Evolutionary conservation across 208 protist genomes (phyloP), one percentile per base, ranked within the genome.

Genomic region (Acanthamoeba sp.): DNA sequence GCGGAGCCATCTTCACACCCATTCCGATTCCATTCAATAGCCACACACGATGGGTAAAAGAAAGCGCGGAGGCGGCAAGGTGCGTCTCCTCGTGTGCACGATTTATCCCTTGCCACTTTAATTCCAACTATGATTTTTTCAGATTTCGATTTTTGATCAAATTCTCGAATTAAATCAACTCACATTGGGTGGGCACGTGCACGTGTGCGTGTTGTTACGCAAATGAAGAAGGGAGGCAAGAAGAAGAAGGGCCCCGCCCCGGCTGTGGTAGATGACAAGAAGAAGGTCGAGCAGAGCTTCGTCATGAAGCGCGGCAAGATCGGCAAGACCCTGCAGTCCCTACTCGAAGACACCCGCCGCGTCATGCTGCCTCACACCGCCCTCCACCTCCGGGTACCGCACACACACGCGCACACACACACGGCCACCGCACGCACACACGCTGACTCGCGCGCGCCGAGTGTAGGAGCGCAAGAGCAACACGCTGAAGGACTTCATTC

Each of bases 281-380:
- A 96, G 40, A 91, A 91, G 73, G 36, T 59, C n/a, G 55, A 57
- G 29, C 57, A 87, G 66, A 94, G 73, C 36, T 97, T 97, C 91
- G 95, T 97, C 20, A 94, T 96, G 48, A 95, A 96, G 62, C 82
- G 64, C 36, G 95, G 95, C 27, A 64, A 94, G 5, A 66, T 95
- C 42, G 80, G 57, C 45, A 76, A 76, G 38, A 42, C 29, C 24
- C 45, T 97, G 7, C 90, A 92, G 38, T 45, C 95, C 9, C 95
- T 98, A 6, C 59, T 96, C 42, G 40, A 82, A 22, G 97, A 98
- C 57, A 78, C 97, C 7, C 90, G 97, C 48, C 62, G 59, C 29
- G 94, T 98, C 10, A 98, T 98, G 97, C 94, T 97, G 92, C 97
- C 97, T 27, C 93, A 97, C 71, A 97, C 97, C 24, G 97, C 96